Base-by-base conservation (phyloP, 805 yeast species). In the Candida maesae region DNA sequence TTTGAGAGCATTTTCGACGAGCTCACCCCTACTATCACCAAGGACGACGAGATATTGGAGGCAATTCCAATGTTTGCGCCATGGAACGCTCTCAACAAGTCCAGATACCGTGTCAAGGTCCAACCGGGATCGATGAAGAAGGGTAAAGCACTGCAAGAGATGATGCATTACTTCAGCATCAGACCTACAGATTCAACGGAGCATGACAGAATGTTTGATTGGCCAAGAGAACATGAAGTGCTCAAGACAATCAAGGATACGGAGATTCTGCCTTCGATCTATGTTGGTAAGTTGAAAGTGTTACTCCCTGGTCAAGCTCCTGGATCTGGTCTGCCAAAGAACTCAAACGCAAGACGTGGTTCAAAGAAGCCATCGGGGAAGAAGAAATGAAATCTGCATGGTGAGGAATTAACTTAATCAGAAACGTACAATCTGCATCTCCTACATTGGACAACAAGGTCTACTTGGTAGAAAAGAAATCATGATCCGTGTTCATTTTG, bases 41-140 rank as follows among this genome's bases (percentile, higher is more conserved):
- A 50, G 13, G 70, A 67, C 2, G 95, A 85, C 55, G 64, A 55
- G 3, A 65, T 85, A 10, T 53, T 69, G 10, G 85, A 79, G 42
- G 78, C 84, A 6, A 74, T 91, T 11, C 95, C 96, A 1, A 79
- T 87, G 15, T 91, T 89, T 70, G 97, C 93, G 0, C 99, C 99
- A 2, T 93, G 96, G 96, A 63, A 76, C 11, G 73, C 97, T 0
- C 60, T 93, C 48, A 72, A 68, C 44, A 84, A 84, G 58, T 77
- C 73, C 60, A 81, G 84, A 55, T 89, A 85, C 64, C 88, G 88
- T 59, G 81, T 86, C 26, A 91, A 91, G 59, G 64, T 91, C 23
- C 85, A 80, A 50, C 90, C 95, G 1, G 81, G 81, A 1, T 68
- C 74, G 21, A 79, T 81, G 20, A 93, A 93, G 60, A 90, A 91